Evolutionary conservation across 1,284 basidiomycete genomes (phyloP), one percentile per base, ranked within the genome.

Genomic region (Cutaneotrichosporon sp.): DNA sequence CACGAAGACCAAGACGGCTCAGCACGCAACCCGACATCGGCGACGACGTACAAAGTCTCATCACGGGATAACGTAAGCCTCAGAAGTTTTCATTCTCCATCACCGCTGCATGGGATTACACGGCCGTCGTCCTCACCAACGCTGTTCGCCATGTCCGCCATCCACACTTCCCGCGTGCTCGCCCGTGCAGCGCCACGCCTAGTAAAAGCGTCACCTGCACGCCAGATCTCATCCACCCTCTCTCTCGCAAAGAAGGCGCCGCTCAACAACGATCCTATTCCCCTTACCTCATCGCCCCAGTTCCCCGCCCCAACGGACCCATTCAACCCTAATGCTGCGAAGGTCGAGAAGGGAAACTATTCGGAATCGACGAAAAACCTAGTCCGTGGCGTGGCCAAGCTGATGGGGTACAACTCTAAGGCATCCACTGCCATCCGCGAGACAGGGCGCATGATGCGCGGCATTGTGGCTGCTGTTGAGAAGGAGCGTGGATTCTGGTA

Each of bases 371-470:
- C 67, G 10, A 61, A 66, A 33, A 58, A 55, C 27, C 32, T 74
- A 20, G 66, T 72, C 19, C 61, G 63, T 37, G 63, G 65, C 10
- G 43, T 80, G 4, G 79, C 78, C 22, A 74, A 70, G 46, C 37
- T 80, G 44, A 75, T 81, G 67, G 80, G 80, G 20, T 81, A 80
- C 71, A 78, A 80, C 63, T 72, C 76, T 38, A 68, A 70, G 48
- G 74, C 75, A 12, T 68, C 68, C 12, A 80, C 77, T 10, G 79
- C 80, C 9, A 80, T 81, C 53, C 66, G 79, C 19, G 78, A 79
- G 51, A 78, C 79, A 7, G 76, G 76, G 16, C 75, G 79, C 52
- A 77, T 80, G 66, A 79, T 80, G 70, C 77, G 78, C 44, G 75
- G 75, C 5, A 77, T 79, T 35, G 77, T 79, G 0, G 74, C 77